These are phyloP conservation scores for Gaeumannomyces sp. DNA, from an alignment of 2,329 filamentous ascomycete species.

Conservation along the genomic window DNA sequence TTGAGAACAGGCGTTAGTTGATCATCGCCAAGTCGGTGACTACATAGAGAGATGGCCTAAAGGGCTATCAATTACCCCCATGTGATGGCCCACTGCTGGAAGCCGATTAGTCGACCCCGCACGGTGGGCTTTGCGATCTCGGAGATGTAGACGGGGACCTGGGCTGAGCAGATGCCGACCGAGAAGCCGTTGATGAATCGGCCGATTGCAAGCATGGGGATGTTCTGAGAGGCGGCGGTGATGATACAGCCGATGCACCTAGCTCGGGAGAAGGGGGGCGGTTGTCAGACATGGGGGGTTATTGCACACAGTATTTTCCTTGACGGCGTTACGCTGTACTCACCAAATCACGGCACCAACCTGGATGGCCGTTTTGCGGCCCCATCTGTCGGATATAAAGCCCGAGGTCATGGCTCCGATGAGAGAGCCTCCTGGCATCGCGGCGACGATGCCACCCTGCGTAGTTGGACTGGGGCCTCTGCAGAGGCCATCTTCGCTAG, in stretches of 20 bases:
- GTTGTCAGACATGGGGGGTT: background rate
- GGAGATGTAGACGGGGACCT: slow-evolving; percentile 65
- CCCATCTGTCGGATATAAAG: slow-evolving; percentile 48
- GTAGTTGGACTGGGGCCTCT: slow-evolving; percentile 43
- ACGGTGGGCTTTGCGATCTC: slow-evolving; percentile 50
- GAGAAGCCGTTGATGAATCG: slow-evolving; percentile 66
- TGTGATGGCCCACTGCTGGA: slow-evolving; percentile 40
- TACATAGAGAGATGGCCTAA: no score
- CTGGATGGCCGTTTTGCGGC: slow-evolving; percentile 43
- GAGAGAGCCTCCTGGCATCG: slow-evolving; percentile 67
- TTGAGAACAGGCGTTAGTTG: background rate
- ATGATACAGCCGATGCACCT: slow-evolving; percentile 45
- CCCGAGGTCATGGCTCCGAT: slow-evolving; percentile 56
- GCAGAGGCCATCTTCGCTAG: slow-evolving; percentile 33
- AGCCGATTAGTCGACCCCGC: slow-evolving; percentile 35
- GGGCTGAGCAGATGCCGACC: slow-evolving; percentile 66
- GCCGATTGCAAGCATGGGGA: slow-evolving; percentile 57
- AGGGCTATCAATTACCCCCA: slow-evolving; percentile 22
- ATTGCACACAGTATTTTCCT: slow-evolving; percentile 23
- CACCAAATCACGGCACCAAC: slow-evolving; percentile 42
- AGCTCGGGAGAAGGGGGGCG: background rate
- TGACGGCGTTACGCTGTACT: background rate
- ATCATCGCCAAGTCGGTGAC: no score
- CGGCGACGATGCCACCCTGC: slow-evolving; percentile 60
- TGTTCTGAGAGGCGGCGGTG: slow-evolving; percentile 38